Base-by-base conservation (phyloP, 2,329 filamentous ascomycete species). In the Hypoxylon sp. region DNA sequence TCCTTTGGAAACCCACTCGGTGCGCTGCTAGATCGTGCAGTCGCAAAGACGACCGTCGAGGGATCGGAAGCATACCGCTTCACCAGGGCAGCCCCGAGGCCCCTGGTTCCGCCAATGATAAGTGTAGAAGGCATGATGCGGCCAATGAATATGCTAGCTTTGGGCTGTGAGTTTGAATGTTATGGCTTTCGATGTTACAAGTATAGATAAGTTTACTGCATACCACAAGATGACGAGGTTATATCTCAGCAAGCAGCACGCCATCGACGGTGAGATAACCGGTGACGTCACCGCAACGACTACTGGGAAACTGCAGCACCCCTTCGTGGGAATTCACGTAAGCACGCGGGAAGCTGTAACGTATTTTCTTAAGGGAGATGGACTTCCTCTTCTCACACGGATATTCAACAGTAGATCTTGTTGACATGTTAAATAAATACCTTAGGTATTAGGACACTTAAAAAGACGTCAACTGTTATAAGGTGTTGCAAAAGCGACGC, bases 61-160 rank as follows among this genome's bases (percentile, higher is more conserved):
- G 75, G 71, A 14, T 81, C 73, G 2, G 80, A 76, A 20, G 84
- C 82, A 72, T 92, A 92, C 49, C 83, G 78, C 68, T 85, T 85
- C 28, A 82, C 81, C 26, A 92, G 80, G 16, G 86, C 85, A 50
- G 85, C 85, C 2, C 90, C 90, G 2, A 92, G 82, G 55, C 90
- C 90, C 42, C 90, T 83, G 1, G 89, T 92, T 2, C 88, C 89
- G 49, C 90, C 90, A 26, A 93, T 81, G 26, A 93, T 82, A 2
- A 92, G 82, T 32, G 90, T 79, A 33, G 80, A 82, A 16, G 80
- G 69, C 82, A 69, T 68, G 7, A 2, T 61, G 26, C 22, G 45
- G n/a, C n/a, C n/a, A n/a, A n/a, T n/a, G n/a, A n/a, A 18, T 45
- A 5, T 24, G 32, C 32, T 4, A 16, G 46, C 8, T 40, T 3